Base-by-base conservation (phyloP, 2,329 filamentous ascomycete species). In the Aspergillus intermedius region DNA sequence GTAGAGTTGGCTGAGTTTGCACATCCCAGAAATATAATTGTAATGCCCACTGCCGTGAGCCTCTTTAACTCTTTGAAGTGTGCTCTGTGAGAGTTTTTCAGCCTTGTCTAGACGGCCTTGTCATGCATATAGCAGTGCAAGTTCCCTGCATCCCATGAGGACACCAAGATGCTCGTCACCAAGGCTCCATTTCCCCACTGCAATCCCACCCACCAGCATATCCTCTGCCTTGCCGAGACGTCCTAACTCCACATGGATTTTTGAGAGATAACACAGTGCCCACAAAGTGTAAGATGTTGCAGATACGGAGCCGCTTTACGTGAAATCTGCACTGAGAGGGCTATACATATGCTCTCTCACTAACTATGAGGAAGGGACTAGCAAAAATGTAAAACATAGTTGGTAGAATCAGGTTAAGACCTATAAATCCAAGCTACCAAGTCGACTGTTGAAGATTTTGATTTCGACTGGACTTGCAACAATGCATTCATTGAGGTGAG, bases 211-310 rank as follows among this genome's bases (percentile, higher is more conserved):
- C 34, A 55, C 34, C 25, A 63, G 42, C 42, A 56, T 54, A 23
- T 22, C 17, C 40, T 53, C 48, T 8, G 56, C 54, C 23, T 60
- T 48, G 13, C 53, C 32, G 19, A 57, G 46, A 19, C 55, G 41
- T 10, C 54, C 54, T 6, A 53, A 17, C 10, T 53, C 61, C 45
- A 56, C 57, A 42, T 62, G 53, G 21, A 64, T 49, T 44, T 64
- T 68, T 12, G 62, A 59, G 9, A 67, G 50, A 45, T 67, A 59
- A 21, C 62, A 61, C 35, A 69, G 56, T 15, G 64, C 59, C 55
- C 57, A 64, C 22, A 68, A 49, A 4, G 63, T 66, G 44, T 64
- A n/a, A n/a, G n/a, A n/a, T n/a, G n/a, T n/a, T n/a, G n/a, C n/a
- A n/a, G n/a, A n/a, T n/a, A n/a, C n/a, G n/a, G n/a, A n/a, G n/a